Base-by-base conservation (phyloP, 2,329 filamentous ascomycete genomes). In the Aspergillus sojae region DNA sequence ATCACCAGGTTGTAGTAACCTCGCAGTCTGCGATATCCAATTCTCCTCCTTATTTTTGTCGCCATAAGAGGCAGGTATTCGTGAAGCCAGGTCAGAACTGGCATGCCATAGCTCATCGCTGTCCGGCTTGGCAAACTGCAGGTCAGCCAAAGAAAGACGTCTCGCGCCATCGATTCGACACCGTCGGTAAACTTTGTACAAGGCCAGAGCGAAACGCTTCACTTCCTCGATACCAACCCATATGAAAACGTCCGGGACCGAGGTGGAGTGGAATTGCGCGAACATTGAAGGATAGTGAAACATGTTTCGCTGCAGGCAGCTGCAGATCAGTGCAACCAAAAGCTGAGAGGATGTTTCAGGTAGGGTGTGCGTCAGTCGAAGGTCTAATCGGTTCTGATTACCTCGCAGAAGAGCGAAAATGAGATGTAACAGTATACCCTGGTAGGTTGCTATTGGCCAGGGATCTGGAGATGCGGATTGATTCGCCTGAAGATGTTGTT, bases 361-460 rank as follows among this genome's bases (percentile, higher is more conserved):
- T 59, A 11, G n/a, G n/a, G 12, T 64, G 26, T 9, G 52, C 56
- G 1, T 67, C 16, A 36, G 64, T 53, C 1, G 62, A 5, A 16
- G 59, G 23, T 9, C 54, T 16, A 0, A 1, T 23, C 23, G 56
- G 11, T 12, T 12, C 1, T 57, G 39, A 1, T 64, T 2, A 10
- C n/a, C 7, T 28, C 45, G 58, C 1, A 71, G 46, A 1, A 73
- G 32, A 11, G 71, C 64, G 45, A 74, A 72, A 9, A 74, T 72
- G 11, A 71, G 60, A 10, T 73, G 68, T 4, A 74, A 58, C 5
- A 74, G 67, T 28, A 74, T 71, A 10, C 64, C 67, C 43, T 74
- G 72, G 34, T 72, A 74, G 12, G 72, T 74, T 46, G 70, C 68
- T 6, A 74, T 67, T 21, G 72, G 72, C 69, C 71, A 34, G 32